Conservation (phyloP, 257 asterid species). For the Nicotiana tomentosiformis region DNA sequence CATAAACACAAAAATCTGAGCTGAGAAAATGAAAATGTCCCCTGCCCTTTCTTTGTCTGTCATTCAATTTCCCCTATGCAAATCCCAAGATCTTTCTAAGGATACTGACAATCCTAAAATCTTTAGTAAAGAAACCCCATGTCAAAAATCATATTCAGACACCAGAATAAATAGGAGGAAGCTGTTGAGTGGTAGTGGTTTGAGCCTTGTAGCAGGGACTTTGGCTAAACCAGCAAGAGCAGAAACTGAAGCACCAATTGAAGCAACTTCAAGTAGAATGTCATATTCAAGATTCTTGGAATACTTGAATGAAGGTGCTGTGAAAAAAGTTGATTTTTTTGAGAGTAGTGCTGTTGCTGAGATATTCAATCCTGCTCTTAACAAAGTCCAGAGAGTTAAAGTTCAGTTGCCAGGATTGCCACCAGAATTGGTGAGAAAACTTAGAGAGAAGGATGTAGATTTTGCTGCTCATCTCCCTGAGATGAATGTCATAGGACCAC, state of each 20-base stretch:
- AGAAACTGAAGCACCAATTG: slow-evolving; percentile 38
- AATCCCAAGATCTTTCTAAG: slow-evolving; percentile 37
- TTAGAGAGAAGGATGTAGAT: slow-evolving; percentile 46
- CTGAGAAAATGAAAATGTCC: slow-evolving; percentile 28
- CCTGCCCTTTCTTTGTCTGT: slow-evolving; percentile 27
- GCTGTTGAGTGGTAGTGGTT: slow-evolving; percentile 26
- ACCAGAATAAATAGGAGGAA: slow-evolving; percentile 36
- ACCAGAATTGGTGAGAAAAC: slow-evolving; percentile 41
- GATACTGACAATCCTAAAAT: slow-evolving; percentile 15
- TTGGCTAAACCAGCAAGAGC: slow-evolving; percentile 26
- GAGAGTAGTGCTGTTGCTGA: slow-evolving; percentile 63
- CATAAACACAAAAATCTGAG: background rate
- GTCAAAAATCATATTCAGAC: slow-evolving; percentile 10
- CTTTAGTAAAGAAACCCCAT: slow-evolving; percentile 4
- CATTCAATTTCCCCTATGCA: slow-evolving; percentile 38
- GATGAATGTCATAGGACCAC: slow-evolving; percentile 15
- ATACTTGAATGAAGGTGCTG: slow-evolving; percentile 48
- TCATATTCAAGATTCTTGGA: slow-evolving; percentile 62
- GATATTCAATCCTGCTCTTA: slow-evolving; percentile 39
- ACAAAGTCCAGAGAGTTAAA: slow-evolving; percentile 51
- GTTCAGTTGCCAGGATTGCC: slow-evolving; percentile 62
- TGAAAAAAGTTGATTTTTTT: slow-evolving; percentile 52
- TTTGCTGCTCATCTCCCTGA: slow-evolving; percentile 51
- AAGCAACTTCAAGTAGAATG: slow-evolving; percentile 48
- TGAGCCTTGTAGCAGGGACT: slow-evolving; percentile 35